Evolutionary conservation across 495 filamentous ascomycete species (phyloP).

Genomic region (Daldinia concentrica): DNA sequence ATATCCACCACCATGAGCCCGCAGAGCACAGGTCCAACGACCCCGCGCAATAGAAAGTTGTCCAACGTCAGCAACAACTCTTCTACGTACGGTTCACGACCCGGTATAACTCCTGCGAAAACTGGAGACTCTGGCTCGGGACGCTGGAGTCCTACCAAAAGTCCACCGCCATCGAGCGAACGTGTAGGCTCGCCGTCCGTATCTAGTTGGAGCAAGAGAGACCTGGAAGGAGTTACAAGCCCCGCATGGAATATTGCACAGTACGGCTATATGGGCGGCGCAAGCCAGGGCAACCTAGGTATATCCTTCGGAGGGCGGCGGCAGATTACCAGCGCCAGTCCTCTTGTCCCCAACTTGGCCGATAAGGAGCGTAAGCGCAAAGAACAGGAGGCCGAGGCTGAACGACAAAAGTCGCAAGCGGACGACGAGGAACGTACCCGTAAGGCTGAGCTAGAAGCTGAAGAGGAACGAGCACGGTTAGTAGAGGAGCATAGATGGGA

Average conservation of each 20-base stretch:
- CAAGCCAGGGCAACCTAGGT: conserved; percentile 94
- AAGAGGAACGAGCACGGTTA: conserved; percentile 71
- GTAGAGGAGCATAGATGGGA: conserved; percentile 84
- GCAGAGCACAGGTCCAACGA: conserved; percentile 68
- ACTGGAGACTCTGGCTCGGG: conserved; percentile 63
- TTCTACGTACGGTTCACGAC: conserved; percentile 56
- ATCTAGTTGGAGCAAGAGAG: conserved; percentile 90
- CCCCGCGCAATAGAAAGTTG: conserved; percentile 64
- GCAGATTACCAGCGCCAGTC: conserved; percentile 88
- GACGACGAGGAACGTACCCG: conserved; percentile 73
- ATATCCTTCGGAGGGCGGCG: conserved; percentile 89
- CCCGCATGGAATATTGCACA: conserved; percentile 99
- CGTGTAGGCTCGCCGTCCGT: conserved; percentile 57
- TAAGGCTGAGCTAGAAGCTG: conserved; percentile 69
- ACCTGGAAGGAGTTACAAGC: conserved; percentile 78
- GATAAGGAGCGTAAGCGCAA: conserved; percentile 64
- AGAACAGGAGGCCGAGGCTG: conserved; percentile 63
- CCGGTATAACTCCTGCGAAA: conserved; percentile 54
- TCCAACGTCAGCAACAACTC: conserved; percentile 75
- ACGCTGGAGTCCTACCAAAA: conserved; percentile 70
- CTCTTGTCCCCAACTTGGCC: conserved; percentile 75
- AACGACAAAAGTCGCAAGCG: conserved; percentile 66
- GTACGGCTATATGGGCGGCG: conserved; percentile 98
- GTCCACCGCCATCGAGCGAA: conserved; percentile 51
- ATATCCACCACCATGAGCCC: conserved; percentile 71